Base-by-base conservation (phyloP, 306 rosid species). In the Fragaria vesca region DNA sequence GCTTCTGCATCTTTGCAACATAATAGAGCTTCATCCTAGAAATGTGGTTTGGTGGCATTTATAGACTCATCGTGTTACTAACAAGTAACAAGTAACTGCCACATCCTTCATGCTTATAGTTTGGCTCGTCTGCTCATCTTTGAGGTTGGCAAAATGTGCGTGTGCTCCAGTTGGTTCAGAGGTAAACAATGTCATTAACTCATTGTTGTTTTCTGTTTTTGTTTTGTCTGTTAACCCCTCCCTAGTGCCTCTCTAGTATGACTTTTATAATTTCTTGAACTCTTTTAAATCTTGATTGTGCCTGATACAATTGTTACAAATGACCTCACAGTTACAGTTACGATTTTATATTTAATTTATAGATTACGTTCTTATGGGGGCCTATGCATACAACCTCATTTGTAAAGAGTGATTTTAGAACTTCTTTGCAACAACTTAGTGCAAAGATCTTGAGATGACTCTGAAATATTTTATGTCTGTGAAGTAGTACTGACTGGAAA, bases 1-100 rank as follows among this genome's bases (percentile, higher is more conserved):
- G 81, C 85, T 87, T 94, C 97, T 55, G 88, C 92, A 78, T 82
- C 82, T 74, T 51, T 81, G 79, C 90, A 66, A 82, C 82, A 81
- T 85, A 90, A 82, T 90, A 89, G 83, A 61, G 60, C 20, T 73
- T 80, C 79, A 47, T 62, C 77, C 74, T 78, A 73, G 81, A 61
- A 67, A 65, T 74, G 73, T 73, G 16, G 78, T 81, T 72, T 70
- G 78, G 52, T 43, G 77, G 60, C 26, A 38, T 20, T 75, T 72
- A 69, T 76, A 46, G 79, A 77, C 68, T 71, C 80, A 67, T 71
- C 43, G n/a, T 20, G 34, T 15, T 34, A 32, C 79, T 21, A 36
- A 65, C 30, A 72, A 72, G 51, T 55, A 73, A 71, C 81, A 67
- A 71, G 52, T 61, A 20, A 72, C 45, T 72, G 47, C 26, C 50